Percentiles rank a stretch among this genome's conserved stretches.
These are phyloP conservation scores for Lodderomyces oxycetoniae DNA, from an alignment of 1,139 yeast genomes.

Conservation along the genomic window DNA sequence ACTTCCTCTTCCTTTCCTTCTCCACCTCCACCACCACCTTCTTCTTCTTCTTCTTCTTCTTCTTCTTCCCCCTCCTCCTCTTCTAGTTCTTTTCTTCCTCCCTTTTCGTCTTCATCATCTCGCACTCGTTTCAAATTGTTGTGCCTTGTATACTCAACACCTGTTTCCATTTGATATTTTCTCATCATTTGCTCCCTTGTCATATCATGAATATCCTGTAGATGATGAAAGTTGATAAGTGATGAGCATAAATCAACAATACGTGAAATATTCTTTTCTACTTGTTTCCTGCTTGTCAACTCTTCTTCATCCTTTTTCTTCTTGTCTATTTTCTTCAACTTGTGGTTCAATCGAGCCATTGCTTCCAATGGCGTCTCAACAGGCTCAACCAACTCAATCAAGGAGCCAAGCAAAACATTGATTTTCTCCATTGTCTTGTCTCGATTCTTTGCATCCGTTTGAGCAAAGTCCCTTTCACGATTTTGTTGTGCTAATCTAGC, in stretches of 20 bases:
- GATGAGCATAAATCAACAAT: conserved; percentile 52
- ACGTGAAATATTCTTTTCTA: conserved; percentile 3
- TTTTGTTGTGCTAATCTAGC: conserved; percentile 41
- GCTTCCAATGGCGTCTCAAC: conserved; percentile 67
- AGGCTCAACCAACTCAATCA: conserved; percentile 47
- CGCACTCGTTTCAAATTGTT: background rate
- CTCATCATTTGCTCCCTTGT: conserved; percentile 59
- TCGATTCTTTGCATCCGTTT: conserved; percentile 9
- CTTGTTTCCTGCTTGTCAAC: conserved; percentile 1
- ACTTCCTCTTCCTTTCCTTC: conserved; percentile 10
- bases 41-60: conserved; percentile 10
- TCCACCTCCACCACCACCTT: background rate
- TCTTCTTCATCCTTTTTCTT: conserved; percentile 2
- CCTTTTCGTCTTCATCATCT: conserved; percentile 13
- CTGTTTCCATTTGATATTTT: conserved; percentile 46
- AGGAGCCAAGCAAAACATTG: conserved; percentile 21
- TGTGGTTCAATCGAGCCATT: conserved; percentile 39
- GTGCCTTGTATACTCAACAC: conserved; percentile 18
- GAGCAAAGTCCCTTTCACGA: background rate
- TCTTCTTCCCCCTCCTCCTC: conserved; percentile 10
- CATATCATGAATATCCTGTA: conserved; percentile 48
- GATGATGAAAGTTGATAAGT: conserved; percentile 36
- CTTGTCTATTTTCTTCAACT: conserved; percentile 16
- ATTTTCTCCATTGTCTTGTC: conserved; percentile 1
- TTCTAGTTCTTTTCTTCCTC: conserved; percentile 20